Evolutionary conservation across 371 early-diverging fungal genomes (phyloP).

Genomic region (Saksenaea vasiformis): DNA sequence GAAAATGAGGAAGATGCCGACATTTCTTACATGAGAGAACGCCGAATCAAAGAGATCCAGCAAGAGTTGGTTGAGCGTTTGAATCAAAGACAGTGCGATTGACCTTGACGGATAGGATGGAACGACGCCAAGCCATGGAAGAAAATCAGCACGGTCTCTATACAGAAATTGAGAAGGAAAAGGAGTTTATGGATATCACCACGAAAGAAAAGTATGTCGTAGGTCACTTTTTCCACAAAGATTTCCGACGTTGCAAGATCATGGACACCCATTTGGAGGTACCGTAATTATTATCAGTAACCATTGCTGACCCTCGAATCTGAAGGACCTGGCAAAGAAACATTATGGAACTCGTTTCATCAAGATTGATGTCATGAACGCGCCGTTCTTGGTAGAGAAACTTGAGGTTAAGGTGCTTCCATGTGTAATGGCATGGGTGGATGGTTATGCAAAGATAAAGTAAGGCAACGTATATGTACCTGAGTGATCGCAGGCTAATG

Average conservation of each 20-base stretch:
- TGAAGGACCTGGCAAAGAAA: conserved; percentile 65
- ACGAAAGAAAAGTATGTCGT: conserved; percentile 75
- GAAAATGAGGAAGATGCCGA: conserved; percentile 65
- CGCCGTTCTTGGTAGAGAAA: conserved; percentile 90
- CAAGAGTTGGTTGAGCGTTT: conserved; percentile 58
- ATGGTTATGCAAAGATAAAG: conserved; percentile 59
- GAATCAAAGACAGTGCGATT: not conserved
- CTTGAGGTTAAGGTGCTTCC: conserved; percentile 89
- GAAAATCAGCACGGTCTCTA: conserved; percentile 80
- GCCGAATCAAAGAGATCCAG: conserved; percentile 64
- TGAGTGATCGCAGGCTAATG: not conserved
- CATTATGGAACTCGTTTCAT: conserved; percentile 87
- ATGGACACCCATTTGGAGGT: conserved; percentile 90
- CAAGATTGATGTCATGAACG: conserved; percentile 85
- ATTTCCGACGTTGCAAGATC: conserved; percentile 92
- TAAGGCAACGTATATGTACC: conserved; percentile 11
- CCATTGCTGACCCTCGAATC: not conserved
- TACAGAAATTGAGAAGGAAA: conserved; percentile 78
- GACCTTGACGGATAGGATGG: conserved; percentile 45
- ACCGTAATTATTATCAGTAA: not conserved
- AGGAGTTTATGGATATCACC: conserved; percentile 85
- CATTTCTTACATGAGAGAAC: conserved; percentile 56
- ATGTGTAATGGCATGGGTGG: conserved; percentile 82
- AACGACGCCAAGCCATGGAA: conserved; percentile 62
- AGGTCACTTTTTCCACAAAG: conserved; percentile 90